phyloP scores from a whole-genome alignment of 495 filamentous ascomycete genomes.

The Annulohypoxylon maeteangense region DNA sequence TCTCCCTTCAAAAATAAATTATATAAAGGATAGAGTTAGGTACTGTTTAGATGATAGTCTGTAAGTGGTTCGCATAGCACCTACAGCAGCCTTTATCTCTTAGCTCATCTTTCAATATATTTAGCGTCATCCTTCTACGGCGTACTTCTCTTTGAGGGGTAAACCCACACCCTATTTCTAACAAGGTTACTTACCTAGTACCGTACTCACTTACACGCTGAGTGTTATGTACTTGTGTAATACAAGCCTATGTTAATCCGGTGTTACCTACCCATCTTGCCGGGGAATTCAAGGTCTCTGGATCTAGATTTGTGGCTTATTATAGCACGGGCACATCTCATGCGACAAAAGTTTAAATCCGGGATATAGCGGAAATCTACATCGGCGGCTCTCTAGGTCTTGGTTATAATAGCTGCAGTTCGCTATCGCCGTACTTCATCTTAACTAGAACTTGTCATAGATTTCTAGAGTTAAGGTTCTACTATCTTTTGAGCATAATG shows the following conservation, averaged over 20 bases:
- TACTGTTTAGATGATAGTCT: neutral
- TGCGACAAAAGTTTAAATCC: neutral
- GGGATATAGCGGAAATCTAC: neutral
- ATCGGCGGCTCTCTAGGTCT: neutral
- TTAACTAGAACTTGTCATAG: neutral
- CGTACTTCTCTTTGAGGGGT: slow-evolving; percentile 12
- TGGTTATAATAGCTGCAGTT: neutral
- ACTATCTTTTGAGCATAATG: slow-evolving; percentile 42
- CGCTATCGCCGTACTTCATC: neutral
- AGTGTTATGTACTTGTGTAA: neutral
- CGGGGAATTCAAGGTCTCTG: neutral
- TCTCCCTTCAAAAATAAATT: neutral
- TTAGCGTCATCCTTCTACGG: neutral
- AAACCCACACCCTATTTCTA: neutral
- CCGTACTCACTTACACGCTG: neutral
- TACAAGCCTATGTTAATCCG: neutral
- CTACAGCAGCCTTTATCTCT: neutral
- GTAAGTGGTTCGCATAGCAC: neutral
- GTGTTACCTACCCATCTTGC: neutral
- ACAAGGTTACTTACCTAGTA: neutral
- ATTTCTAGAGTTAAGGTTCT: neutral
- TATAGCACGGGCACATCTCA: neutral
- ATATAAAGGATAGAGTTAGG: neutral
- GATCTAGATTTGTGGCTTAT: neutral
- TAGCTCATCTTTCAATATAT: neutral